These are phyloP conservation scores for Phyllostachys edulis DNA, from an alignment of 176 grass and related monocot genomes.

Conservation along the genomic window DNA sequence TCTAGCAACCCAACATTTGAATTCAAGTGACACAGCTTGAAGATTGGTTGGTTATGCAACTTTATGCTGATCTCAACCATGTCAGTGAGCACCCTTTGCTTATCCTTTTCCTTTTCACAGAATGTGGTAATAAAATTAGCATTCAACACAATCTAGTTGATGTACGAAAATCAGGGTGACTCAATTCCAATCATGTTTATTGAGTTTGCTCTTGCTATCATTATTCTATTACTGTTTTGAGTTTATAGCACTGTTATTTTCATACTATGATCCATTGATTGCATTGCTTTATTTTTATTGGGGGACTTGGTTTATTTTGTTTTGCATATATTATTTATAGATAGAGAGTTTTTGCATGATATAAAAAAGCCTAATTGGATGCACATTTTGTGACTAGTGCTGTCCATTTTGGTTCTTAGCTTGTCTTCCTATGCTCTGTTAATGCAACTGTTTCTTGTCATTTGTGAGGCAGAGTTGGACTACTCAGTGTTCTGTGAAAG, in stretches of 20 bases:
- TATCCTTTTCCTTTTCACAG: not conserved
- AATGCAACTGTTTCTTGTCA: not conserved
- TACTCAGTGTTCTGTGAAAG: too few species aligned
- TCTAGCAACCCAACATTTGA: not conserved
- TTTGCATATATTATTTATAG: not conserved
- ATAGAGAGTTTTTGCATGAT: not conserved
- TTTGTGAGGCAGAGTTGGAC: not conserved
- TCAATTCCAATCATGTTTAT: not conserved
- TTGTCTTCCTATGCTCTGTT: not conserved
- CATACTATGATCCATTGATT: not conserved
- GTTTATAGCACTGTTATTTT: constrained; percentile 20
- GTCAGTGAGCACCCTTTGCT: not conserved
- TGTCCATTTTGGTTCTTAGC: not conserved
- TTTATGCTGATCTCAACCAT: constrained; percentile 8
- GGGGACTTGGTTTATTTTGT: not conserved
- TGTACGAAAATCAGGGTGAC: not conserved
- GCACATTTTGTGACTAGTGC: not conserved
- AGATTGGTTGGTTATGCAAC: not conserved
- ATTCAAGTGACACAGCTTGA: not conserved
- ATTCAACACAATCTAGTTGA: not conserved
- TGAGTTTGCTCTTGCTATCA: not conserved
- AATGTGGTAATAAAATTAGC: not conserved
- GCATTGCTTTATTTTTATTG: not conserved
- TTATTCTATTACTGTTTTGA: not conserved
- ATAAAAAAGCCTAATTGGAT: not conserved